Percentiles rank a stretch among this genome's conserved stretches.
Conservation (phyloP, 2,329 filamentous ascomycete genomes). For the Fusarium verticillioides region DNA sequence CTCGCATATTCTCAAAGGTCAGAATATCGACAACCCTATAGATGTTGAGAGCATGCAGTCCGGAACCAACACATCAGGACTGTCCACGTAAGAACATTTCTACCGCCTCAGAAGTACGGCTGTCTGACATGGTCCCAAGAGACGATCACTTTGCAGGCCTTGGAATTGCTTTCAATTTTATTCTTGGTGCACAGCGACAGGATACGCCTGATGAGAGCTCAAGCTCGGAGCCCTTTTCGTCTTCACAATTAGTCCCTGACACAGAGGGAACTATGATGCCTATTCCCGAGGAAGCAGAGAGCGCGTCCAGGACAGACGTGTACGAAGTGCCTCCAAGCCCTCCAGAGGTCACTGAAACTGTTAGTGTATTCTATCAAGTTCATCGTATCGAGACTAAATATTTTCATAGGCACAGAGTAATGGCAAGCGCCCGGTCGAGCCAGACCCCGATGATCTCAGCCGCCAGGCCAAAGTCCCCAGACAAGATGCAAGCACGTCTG, state of each 20-base stretch:
- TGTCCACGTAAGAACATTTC: not conserved
- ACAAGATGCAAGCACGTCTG: not conserved
- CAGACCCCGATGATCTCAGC: not conserved
- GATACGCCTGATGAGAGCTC: not conserved
- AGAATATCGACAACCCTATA: not conserved
- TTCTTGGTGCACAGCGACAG: not conserved
- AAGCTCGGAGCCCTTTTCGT: not conserved
- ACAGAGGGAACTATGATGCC: not conserved
- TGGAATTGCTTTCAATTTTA: not conserved
- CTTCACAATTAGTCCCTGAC: not conserved
- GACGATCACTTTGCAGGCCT: not conserved
- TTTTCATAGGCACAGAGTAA: not conserved
- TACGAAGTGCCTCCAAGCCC: slow-evolving; percentile 7
- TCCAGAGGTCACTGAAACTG: not conserved
- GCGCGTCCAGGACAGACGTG: not conserved
- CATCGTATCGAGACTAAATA: not conserved
- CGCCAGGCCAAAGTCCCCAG: slow-evolving; percentile 5
- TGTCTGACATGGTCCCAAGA: not conserved
- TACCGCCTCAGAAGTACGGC: not conserved
- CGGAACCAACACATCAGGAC: not conserved
- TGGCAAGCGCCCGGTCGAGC: slow-evolving; percentile 8
- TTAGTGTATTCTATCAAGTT: not conserved
- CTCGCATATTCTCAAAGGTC: not conserved
- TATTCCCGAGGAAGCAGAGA: not conserved
- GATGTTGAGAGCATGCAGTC: slow-evolving; percentile 15